phyloP scores from a whole-genome alignment of 106 monocot genomes.

The Platanthera guangdongensis region DNA sequence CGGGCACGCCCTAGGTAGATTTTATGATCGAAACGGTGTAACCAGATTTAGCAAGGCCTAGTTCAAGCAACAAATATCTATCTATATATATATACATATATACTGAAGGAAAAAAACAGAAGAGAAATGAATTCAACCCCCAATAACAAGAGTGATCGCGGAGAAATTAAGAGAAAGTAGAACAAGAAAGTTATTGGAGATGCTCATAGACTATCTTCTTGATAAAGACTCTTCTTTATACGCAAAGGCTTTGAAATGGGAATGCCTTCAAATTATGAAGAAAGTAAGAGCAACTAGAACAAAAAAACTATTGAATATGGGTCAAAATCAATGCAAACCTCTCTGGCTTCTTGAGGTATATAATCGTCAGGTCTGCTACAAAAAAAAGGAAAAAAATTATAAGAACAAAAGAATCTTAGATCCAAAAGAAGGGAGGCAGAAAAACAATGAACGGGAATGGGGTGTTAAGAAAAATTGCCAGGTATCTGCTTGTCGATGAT shows the following conservation, averaged over 20 bases:
- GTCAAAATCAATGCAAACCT: conserved; percentile 24
- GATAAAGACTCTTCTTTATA: too few relatives aligned
- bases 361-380: conserved; percentile 44
- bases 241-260: neutral
- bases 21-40: too few relatives aligned
- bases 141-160: too few relatives aligned
- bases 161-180: too few relatives aligned
- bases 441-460: neutral
- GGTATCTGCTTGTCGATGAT: conserved; percentile 40
- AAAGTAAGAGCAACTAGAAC: neutral
- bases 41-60: too few relatives aligned
- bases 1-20: too few relatives aligned
- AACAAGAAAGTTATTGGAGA: neutral
- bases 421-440: neutral
- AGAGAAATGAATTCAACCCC: too few relatives aligned
- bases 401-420: neutral
- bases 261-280: neutral
- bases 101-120: too few relatives aligned
- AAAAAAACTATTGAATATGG: conserved; percentile 1
- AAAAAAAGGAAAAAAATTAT: neutral
- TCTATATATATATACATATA: too few relatives aligned
- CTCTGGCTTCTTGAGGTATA: conserved; percentile 52
- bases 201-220: neutral
- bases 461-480: conserved; percentile 18
- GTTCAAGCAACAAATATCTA: too few relatives aligned